Base-by-base conservation (phyloP, 371 early-diverging fungal species). In the Apophysomyces trapeziformis region DNA sequence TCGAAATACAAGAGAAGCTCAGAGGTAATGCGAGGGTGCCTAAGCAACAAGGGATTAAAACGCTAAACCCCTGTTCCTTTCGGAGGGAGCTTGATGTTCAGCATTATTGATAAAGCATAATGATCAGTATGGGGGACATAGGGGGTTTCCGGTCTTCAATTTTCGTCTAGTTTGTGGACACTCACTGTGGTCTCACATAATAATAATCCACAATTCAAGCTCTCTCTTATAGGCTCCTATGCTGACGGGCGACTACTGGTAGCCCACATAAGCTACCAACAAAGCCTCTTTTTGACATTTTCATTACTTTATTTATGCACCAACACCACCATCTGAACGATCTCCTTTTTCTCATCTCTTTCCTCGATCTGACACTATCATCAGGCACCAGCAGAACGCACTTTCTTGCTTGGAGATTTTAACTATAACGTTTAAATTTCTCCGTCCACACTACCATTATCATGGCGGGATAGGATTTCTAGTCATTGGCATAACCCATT, bases 401-500 rank as follows among this genome's bases (percentile, higher is more conserved):
- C 56, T 26, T 21, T 64, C 56, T 41, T 64, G 3, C 47, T 64
- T 11, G 64, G 64, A 1, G 64, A 64, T 58, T 64, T 64, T 36
- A 65, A 65, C 35, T 14, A 64, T 45, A 44, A 64, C 58, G 41
- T 64, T 45, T 32, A 64, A 12, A 9, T 5, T 7, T 45, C 35
- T 1, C 12, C 8, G 11, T 37, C 62, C n/a, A 11, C 13, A 5
- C n/a, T 46, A n/a, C 32, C 45, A 14, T 7, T 35, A 1, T 9
- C 62, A 11, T 62, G 62, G 62, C 16, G n/a, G 16, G 14, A 50
- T 14, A 46, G 62, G 62, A 9, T 62, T 32, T 35, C 2, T n/a
- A 11, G 3, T 13, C 32, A 21, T 4, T 62, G 62, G 62, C 50
- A 46, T 62, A 46, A 62, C 14, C 47, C 62, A 2, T 38, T 62